A percentile compares a stretch with the other conserved stretches of the same genome.
These are phyloP conservation scores for Metarhizium sp. DNA, from an alignment of 2,329 filamentous ascomycete genomes.

Conservation along the genomic window DNA sequence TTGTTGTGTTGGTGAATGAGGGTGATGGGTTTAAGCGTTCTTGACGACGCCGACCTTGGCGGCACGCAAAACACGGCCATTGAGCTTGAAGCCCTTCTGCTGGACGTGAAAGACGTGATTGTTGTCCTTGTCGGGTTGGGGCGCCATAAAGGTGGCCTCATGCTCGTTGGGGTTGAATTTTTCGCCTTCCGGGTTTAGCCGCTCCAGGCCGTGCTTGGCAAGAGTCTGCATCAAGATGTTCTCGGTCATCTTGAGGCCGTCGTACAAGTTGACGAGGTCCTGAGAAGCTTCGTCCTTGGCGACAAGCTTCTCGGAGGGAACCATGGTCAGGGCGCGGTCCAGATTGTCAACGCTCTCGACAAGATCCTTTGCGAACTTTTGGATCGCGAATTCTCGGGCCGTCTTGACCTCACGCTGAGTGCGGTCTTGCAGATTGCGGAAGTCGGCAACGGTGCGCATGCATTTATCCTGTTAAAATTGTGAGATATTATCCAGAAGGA, in stretches of 20 bases:
- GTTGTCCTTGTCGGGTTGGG: conserved; percentile 79
- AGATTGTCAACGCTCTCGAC: conserved; percentile 96
- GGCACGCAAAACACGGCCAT: conserved; percentile 79
- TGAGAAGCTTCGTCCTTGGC: conserved; percentile 45
- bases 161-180: conserved; percentile 96
- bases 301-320: conserved; percentile 64
- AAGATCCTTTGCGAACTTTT: conserved; percentile 90
- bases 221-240: conserved; percentile 77
- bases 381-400: conserved; percentile 87
- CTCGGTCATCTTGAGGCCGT: conserved; percentile 94
- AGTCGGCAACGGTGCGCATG: conserved; percentile 88
- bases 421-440: conserved; percentile 94
- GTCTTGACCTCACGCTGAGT: conserved; percentile 82
- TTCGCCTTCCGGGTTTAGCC: conserved; percentile 73
- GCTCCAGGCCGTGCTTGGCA: conserved; percentile 87
- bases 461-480: conserved; percentile 67
- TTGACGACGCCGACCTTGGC: conserved; percentile 96
- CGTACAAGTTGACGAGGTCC: conserved; percentile 72
- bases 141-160: conserved; percentile 92
- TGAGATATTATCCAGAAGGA: neutral
- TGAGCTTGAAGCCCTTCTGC: conserved; percentile 91
- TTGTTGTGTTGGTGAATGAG: neutral
- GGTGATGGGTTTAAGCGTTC: conserved; percentile 42
- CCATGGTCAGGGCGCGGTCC: conserved; percentile 78
- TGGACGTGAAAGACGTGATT: conserved; percentile 86